A percentile compares a stretch with the other conserved stretches of the same genome.
These are phyloP conservation scores for Roridomyces roridus DNA, from an alignment of 768 basidiomycete species.

Conservation along the genomic window DNA sequence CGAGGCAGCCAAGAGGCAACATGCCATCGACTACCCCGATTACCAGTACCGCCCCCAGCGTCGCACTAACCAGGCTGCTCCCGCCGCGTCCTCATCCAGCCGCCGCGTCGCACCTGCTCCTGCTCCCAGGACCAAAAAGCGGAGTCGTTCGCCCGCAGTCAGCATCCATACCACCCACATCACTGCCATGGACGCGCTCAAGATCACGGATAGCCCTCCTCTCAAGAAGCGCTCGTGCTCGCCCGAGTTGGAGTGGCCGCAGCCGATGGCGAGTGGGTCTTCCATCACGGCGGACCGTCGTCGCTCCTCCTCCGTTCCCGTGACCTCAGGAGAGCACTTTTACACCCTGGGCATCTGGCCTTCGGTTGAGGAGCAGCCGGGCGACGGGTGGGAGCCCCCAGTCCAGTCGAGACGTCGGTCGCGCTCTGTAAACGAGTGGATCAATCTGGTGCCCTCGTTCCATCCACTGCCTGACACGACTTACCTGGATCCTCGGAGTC, in stretches of 20 bases:
- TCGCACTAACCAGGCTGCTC: neutral
- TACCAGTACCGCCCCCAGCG: conserved; percentile 22
- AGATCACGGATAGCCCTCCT: neutral
- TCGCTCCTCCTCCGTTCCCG: conserved; percentile 24
- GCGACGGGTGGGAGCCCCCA: conserved; percentile 3
- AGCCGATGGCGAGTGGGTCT: neutral
- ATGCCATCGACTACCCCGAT: conserved; percentile 7
- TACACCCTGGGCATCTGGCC: neutral
- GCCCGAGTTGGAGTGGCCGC: conserved; percentile 5
- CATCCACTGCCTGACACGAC: neutral
- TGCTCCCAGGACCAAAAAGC: neutral
- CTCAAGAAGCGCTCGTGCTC: conserved; percentile 12
- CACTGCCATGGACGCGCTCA: neutral
- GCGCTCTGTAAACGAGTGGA: conserved; percentile 21
- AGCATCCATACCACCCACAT: neutral
- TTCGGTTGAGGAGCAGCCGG: neutral
- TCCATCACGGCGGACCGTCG: conserved; percentile 16
- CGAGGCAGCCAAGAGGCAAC: conserved; percentile 12
- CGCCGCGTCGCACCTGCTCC: neutral
- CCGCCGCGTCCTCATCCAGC: no score
- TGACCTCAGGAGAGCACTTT: conserved; percentile 15
- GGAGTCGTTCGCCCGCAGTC: neutral
- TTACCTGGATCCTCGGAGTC: conserved; percentile 12
- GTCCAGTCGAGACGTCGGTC: conserved; percentile 17
- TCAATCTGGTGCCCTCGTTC: neutral